Evolutionary conservation across 164 flowering plant species (phyloP).

Genomic region (Stephania japonica): DNA sequence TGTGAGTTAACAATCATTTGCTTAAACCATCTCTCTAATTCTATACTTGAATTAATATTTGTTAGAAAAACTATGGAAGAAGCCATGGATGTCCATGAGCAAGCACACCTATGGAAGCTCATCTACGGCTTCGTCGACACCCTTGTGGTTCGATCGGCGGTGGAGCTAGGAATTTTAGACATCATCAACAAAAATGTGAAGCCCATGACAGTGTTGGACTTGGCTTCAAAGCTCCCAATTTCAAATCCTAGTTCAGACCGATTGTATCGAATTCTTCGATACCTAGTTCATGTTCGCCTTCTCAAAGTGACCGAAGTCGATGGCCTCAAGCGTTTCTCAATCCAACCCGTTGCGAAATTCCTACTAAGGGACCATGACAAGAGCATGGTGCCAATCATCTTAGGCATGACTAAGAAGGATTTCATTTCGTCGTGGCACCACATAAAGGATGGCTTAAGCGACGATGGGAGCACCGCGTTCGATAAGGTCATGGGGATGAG

Average conservation of each 20-base stretch:
- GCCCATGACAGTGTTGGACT: constrained; percentile 6
- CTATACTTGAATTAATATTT: too few relatives aligned
- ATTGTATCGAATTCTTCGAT: constrained; percentile 7
- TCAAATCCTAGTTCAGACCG: constrained; percentile 5
- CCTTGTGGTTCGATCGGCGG: constrained; percentile 9
- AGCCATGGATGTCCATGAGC: constrained; percentile 8
- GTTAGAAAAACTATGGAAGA: not conserved
- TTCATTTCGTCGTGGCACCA: constrained; percentile 15
- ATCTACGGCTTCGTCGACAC: constrained; percentile 15
- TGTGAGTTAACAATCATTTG: too few relatives aligned
- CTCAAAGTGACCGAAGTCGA: not conserved
- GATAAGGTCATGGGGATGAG: constrained; percentile 9
- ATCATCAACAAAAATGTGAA: constrained; percentile 9
- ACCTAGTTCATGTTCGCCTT: constrained; percentile 9
- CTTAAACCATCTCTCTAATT: too few relatives aligned
- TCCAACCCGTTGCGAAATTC: constrained; percentile 7
- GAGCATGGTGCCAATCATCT: constrained; percentile 15
- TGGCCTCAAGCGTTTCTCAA: not conserved
- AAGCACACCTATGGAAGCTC: constrained; percentile 16
- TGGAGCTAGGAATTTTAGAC: constrained; percentile 10
- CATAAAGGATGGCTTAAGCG: constrained; percentile 5
- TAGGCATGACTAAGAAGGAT: constrained; percentile 14
- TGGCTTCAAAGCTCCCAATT: constrained; percentile 6
- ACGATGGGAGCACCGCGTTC: constrained; percentile 4
- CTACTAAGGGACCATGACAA: constrained; percentile 5